These are phyloP conservation scores for Rhodosporidiobolus sp. DNA, from an alignment of 768 basidiomycete genomes.

Conservation along the genomic window DNA sequence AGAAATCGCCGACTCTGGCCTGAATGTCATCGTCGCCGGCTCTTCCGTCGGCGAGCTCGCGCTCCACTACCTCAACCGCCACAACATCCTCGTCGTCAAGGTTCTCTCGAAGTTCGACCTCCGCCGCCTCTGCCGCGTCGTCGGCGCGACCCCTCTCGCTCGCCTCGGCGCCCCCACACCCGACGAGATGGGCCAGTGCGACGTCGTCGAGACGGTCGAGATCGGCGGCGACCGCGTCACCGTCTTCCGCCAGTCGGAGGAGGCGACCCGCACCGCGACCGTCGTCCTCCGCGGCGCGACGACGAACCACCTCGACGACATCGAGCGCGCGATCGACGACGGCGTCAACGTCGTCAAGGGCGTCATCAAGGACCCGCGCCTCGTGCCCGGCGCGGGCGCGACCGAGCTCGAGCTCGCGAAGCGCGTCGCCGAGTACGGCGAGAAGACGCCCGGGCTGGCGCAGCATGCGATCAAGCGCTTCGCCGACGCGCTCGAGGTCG, in stretches of 20 bases:
- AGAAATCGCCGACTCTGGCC: slow-evolving; percentile 93
- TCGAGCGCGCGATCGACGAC: slow-evolving; percentile 93
- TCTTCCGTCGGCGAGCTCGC: slow-evolving; percentile 91
- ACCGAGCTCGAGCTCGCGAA: slow-evolving; percentile 87
- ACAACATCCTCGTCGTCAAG: slow-evolving; percentile 91
- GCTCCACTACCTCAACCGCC: slow-evolving; percentile 90
- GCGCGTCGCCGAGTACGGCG: slow-evolving; percentile 79
- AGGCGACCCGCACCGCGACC: slow-evolving; percentile 81
- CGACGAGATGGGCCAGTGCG: slow-evolving; percentile 90
- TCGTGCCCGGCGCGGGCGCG: slow-evolving; percentile 92
- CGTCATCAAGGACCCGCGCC: slow-evolving; percentile 78
- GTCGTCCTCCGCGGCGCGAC: slow-evolving; percentile 95
- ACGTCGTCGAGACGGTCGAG: slow-evolving; percentile 91
- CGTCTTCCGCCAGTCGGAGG: slow-evolving; percentile 83
- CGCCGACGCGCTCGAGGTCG: slow-evolving; percentile 82
- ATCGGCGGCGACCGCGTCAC: slow-evolving; percentile 98
- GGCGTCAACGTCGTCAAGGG: slow-evolving; percentile 95
- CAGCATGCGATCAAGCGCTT: slow-evolving; percentile 93
- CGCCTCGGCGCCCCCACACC: slow-evolving; percentile 92
- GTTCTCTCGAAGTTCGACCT: slow-evolving; percentile 98
- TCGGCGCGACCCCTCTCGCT: slow-evolving; percentile 91
- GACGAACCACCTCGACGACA: slow-evolving; percentile 86
- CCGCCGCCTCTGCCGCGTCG: slow-evolving; percentile 86
- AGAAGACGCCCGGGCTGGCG: slow-evolving; percentile 78
- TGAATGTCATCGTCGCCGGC: slow-evolving; percentile 90